Percentiles rank a stretch among this genome's conserved stretches.
phyloP scores from a whole-genome alignment of 306 rosid species.

The Leucaena leucocephala region DNA sequence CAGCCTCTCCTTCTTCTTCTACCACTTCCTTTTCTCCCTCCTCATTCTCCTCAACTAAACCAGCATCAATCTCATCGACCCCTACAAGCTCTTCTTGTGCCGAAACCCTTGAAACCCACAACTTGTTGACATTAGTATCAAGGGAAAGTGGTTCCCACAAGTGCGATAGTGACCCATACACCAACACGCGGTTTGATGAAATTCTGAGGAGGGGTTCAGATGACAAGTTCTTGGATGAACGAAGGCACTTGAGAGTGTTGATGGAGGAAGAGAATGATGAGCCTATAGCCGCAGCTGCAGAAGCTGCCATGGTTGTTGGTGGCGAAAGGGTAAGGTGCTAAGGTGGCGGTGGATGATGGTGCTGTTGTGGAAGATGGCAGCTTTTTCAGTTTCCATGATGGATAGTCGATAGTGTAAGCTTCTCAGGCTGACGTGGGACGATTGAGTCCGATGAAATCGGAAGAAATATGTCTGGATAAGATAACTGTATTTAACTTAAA shows the following conservation, averaged over 20 bases:
- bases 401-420: slow-evolving; percentile 21
- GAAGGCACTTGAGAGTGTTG: slow-evolving; percentile 51
- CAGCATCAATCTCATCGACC: slow-evolving; percentile 35
- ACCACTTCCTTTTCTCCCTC: slow-evolving; percentile 32
- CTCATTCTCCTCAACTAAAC: slow-evolving; percentile 20
- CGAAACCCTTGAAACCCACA: slow-evolving; percentile 50
- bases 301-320: slow-evolving; percentile 62
- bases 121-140: slow-evolving; percentile 35
- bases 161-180: slow-evolving; percentile 41
- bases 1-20: slow-evolving; percentile 37
- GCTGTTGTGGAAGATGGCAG: neutral
- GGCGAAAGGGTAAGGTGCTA: slow-evolving; percentile 20
- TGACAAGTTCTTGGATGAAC: slow-evolving; percentile 45
- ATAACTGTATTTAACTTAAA: neutral
- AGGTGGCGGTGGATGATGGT: neutral
- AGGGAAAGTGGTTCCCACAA: slow-evolving; percentile 48
- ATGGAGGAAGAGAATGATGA: slow-evolving; percentile 67
- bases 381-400: slow-evolving; percentile 8
- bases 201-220: slow-evolving; percentile 43
- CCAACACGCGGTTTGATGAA: slow-evolving; percentile 45
- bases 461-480: slow-evolving; percentile 55
- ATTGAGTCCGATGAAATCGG: slow-evolving; percentile 51
- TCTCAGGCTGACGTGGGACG: slow-evolving; percentile 59
- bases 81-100: slow-evolving; percentile 61
- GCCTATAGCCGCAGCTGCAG: slow-evolving; percentile 65